Evolutionary conservation across 805 yeast genomes (phyloP).

Genomic region (Blastobotrys muscicola): DNA sequence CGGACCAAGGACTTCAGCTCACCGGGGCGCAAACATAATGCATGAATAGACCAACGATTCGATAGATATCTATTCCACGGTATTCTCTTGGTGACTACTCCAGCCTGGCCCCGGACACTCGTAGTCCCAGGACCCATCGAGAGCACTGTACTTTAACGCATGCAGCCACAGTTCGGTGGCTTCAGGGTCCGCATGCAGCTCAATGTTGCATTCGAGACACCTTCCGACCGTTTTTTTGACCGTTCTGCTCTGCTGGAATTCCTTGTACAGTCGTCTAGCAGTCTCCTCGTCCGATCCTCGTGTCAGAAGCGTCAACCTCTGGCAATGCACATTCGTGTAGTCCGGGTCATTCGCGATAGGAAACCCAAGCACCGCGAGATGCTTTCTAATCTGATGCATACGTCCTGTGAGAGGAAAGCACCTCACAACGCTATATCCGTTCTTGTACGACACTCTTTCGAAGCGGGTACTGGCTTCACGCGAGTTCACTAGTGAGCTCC

Average conservation of each 20-base stretch:
- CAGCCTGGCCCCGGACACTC: constrained; percentile 61
- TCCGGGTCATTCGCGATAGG: constrained; percentile 90
- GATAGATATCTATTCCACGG: too few relatives aligned
- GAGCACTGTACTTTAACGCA: constrained; percentile 56
- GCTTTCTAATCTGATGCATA: constrained; percentile 92
- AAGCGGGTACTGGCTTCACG: not conserved
- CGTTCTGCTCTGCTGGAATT: constrained; percentile 24
- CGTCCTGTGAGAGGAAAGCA: constrained; percentile 86
- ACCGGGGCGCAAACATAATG: too few relatives aligned
- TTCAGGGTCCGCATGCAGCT: constrained; percentile 66
- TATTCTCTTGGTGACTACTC: too few relatives aligned
- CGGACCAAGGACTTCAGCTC: too few relatives aligned
- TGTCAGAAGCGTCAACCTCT: constrained; percentile 58
- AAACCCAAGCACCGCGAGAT: constrained; percentile 69
- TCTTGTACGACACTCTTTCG: not conserved
- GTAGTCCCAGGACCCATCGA: constrained; percentile 47
- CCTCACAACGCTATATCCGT: constrained; percentile 43
- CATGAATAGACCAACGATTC: not conserved
- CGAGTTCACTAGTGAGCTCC: not conserved
- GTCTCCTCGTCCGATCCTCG: constrained; percentile 33
- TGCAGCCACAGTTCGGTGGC: constrained; percentile 77
- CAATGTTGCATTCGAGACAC: constrained; percentile 55
- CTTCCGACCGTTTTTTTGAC: constrained; percentile 29
- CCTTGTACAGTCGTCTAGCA: constrained; percentile 35
- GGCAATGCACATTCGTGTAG: constrained; percentile 57